Conservation (phyloP, 768 basidiomycete genomes). For the Multifurca ochricompacta region DNA sequence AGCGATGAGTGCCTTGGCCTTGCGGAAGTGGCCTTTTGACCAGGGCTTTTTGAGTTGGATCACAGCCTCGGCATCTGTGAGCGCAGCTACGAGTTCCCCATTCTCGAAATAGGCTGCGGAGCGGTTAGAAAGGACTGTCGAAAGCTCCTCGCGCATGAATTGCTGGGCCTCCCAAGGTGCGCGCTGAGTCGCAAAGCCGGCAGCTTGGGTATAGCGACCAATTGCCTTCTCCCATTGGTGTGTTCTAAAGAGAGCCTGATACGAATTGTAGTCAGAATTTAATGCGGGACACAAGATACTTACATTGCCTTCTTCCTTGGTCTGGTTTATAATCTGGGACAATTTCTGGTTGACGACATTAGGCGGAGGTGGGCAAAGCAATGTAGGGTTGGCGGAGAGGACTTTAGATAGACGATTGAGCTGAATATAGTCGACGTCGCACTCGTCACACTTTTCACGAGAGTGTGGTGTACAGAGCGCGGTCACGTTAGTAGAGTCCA, state of each 20-base stretch:
- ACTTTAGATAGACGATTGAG: constrained; percentile 73
- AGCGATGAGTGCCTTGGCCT: constrained; percentile 79
- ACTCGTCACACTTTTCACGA: constrained; percentile 65
- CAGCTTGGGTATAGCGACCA: constrained; percentile 70
- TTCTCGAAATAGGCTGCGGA: constrained; percentile 78
- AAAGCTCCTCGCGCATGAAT: constrained; percentile 82
- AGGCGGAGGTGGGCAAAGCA: constrained; percentile 76
- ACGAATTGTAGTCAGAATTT: constrained; percentile 23
- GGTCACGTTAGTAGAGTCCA: constrained; percentile 45
- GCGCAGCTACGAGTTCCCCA: constrained; percentile 65
- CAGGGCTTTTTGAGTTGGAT: constrained; percentile 77
- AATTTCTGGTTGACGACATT: constrained; percentile 70
- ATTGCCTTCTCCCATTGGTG: constrained; percentile 66
- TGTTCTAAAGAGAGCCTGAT: constrained; percentile 69
- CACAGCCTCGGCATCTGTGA: constrained; percentile 89
- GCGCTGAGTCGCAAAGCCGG: constrained; percentile 67
- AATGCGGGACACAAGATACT: constrained; percentile 27
- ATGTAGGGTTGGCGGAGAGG: constrained; percentile 57
- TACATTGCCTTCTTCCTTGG: constrained; percentile 95
- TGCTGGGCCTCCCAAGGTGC: constrained; percentile 86
- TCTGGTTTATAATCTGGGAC: constrained; percentile 60
- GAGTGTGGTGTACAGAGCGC: constrained; percentile 63
- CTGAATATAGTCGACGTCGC: constrained; percentile 62
- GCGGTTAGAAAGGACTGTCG: constrained; percentile 84
- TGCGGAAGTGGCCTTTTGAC: constrained; percentile 95